Conservation (phyloP, 371 early-diverging fungal genomes). For the Actinomortierella ambigua region DNA sequence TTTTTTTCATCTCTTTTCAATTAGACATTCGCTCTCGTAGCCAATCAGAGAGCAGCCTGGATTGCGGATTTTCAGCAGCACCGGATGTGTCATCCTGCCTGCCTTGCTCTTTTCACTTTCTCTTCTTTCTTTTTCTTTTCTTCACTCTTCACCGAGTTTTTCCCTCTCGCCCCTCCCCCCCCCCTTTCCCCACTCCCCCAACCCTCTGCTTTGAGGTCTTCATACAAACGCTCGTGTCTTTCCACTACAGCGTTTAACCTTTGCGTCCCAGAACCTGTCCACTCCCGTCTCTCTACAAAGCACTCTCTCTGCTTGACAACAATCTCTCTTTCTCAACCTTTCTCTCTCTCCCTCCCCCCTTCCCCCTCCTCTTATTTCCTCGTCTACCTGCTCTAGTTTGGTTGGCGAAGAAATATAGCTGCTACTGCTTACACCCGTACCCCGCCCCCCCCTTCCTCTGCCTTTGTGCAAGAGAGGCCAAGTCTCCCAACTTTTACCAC, state of each 20-base stretch:
- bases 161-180: slow-evolving; percentile 4
- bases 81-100: too few relatives aligned
- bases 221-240: too few relatives aligned
- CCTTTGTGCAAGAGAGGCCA: slow-evolving; percentile 24
- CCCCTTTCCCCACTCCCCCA: neutral
- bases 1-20: too few relatives aligned
- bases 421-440: slow-evolving; percentile 4
- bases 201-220: too few relatives aligned
- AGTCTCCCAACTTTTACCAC: slow-evolving; percentile 7
- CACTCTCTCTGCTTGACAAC: too few relatives aligned
- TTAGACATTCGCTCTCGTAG: too few relatives aligned
- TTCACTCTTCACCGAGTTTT: slow-evolving; percentile 2
- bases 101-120: neutral
- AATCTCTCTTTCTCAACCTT: too few relatives aligned
- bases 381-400: slow-evolving; percentile 16
- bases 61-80: too few relatives aligned
- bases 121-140: slow-evolving; percentile 7
- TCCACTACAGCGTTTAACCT: too few relatives aligned
- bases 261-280: too few relatives aligned
- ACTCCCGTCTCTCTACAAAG: too few relatives aligned
- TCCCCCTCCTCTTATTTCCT: slow-evolving; percentile 6
- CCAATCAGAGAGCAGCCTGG: too few relatives aligned
- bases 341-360: neutral
- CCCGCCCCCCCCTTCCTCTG: slow-evolving; percentile 1
- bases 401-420: slow-evolving; percentile 13